phyloP scores from a whole-genome alignment of 148 eudicot genomes.

The Nepenthes mirabilis region DNA sequence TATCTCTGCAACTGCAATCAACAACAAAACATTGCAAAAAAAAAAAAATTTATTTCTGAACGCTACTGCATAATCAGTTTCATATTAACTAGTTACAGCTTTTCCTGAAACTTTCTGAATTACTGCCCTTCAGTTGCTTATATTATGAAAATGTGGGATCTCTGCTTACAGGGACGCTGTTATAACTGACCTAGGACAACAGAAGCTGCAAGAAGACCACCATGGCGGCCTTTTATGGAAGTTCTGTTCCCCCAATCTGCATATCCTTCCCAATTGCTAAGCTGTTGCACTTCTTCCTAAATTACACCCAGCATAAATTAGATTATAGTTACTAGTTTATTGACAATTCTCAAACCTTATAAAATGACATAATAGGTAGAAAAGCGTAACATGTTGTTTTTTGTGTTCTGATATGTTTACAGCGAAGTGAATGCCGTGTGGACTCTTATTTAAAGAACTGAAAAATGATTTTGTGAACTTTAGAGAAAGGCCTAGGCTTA shows the following conservation, averaged over 20 bases:
- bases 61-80: no score
- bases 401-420: background rate
- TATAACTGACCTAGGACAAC: constrained; percentile 43
- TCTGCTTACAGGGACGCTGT: no score
- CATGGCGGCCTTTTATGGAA: constrained; percentile 48
- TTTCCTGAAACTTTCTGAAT: no score
- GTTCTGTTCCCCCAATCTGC: constrained; percentile 55
- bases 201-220: constrained; percentile 60
- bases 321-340: background rate
- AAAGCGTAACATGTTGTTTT: no score
- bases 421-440: constrained; percentile 3
- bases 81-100: no score
- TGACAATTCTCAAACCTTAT: no score
- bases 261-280: constrained; percentile 45
- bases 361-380: no score
- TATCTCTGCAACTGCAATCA: constrained; percentile 47
- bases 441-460: constrained; percentile 24
- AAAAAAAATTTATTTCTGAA: no score
- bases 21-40: no score
- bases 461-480: constrained; percentile 3
- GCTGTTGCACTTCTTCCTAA: constrained; percentile 30
- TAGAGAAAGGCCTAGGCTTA: constrained; percentile 40
- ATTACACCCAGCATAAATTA: background rate
- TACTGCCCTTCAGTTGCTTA: background rate
- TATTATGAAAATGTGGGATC: no score